Evolutionary conservation across 345 rosid genomes (phyloP).

Genomic region (Eucalyptus pauciflora): DNA sequence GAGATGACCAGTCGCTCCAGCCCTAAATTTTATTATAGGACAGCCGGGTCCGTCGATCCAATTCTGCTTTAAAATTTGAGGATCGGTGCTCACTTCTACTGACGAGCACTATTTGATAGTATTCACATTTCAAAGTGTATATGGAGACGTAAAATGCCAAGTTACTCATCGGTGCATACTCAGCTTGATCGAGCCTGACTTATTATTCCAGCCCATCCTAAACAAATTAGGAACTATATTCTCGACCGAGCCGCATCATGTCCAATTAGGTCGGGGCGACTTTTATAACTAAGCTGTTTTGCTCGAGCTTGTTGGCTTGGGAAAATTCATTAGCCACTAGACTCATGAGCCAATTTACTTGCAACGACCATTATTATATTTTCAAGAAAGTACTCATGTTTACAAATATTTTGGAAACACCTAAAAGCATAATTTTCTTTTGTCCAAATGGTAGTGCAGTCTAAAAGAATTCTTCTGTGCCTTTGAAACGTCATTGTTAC

Average conservation of each 20-base stretch:
- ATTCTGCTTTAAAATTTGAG: neutral
- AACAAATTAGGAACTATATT: neutral
- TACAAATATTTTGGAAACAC: neutral
- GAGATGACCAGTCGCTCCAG: neutral
- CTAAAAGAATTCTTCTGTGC: neutral
- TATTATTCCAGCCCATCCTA: neutral
- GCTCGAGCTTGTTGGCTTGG: neutral
- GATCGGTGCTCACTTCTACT: neutral
- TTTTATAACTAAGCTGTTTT: neutral
- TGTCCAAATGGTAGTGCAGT: neutral
- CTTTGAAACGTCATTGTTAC: neutral
- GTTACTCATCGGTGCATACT: neutral
- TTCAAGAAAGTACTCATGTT: neutral
- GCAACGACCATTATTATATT: neutral
- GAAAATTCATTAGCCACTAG: neutral
- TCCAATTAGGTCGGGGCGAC: neutral
- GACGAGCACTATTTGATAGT: neutral
- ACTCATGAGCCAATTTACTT: neutral
- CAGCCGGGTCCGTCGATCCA: accelerated
- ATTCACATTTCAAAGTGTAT: neutral
- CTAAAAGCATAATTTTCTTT: neutral
- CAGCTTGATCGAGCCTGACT: neutral
- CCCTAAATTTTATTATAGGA: neutral
- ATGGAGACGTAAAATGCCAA: neutral
- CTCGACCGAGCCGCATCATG: neutral